These are phyloP conservation scores for Naegleria gruberi DNA, from an alignment of 208 protist species.

Conservation along the genomic window DNA sequence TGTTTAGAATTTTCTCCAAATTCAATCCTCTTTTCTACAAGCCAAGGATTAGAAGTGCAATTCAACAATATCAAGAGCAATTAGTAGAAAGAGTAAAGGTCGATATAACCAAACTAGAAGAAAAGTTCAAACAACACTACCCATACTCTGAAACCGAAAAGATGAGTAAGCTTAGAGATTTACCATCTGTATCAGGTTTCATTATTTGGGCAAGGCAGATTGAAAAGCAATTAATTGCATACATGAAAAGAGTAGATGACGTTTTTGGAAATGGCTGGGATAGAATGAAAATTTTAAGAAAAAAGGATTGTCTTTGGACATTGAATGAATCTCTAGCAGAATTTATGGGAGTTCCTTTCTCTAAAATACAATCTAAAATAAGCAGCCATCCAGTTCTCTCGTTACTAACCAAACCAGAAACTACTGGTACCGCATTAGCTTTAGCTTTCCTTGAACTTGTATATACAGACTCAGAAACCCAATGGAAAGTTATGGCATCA, in stretches of 20 bases:
- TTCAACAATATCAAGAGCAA: conserved; percentile 61
- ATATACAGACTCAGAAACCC: conserved; percentile 55
- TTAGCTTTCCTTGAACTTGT: conserved; percentile 63
- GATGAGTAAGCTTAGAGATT: conserved; percentile 55
- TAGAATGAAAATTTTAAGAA: conserved; percentile 19
- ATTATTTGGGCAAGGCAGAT: conserved; percentile 73
- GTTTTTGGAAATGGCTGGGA: conserved; percentile 67
- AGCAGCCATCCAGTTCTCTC: background rate
- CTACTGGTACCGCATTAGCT: conserved; percentile 66
- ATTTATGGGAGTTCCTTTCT: conserved; percentile 56
- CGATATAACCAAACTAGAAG: conserved; percentile 62
- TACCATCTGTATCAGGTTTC: conserved; percentile 55
- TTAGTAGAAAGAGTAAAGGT: conserved; percentile 59
- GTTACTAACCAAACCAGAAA: conserved; percentile 27
- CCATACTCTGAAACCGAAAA: conserved; percentile 45
- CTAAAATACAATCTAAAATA: conserved; percentile 32
- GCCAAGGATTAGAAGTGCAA: conserved; percentile 51
- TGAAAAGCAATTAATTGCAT: conserved; percentile 58
- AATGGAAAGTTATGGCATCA: conserved; percentile 41
- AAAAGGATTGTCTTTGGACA: conserved; percentile 55
- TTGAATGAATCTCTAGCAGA: conserved; percentile 59
- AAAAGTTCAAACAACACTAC: conserved; percentile 63
- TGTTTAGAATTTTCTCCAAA: conserved; percentile 71
- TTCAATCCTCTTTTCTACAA: conserved; percentile 67
- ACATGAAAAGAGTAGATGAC: conserved; percentile 57